A percentile compares a stretch with the other conserved stretches of the same genome.
Evolutionary conservation across 306 rosid genomes (phyloP).

Genomic region (Senna siamea): DNA sequence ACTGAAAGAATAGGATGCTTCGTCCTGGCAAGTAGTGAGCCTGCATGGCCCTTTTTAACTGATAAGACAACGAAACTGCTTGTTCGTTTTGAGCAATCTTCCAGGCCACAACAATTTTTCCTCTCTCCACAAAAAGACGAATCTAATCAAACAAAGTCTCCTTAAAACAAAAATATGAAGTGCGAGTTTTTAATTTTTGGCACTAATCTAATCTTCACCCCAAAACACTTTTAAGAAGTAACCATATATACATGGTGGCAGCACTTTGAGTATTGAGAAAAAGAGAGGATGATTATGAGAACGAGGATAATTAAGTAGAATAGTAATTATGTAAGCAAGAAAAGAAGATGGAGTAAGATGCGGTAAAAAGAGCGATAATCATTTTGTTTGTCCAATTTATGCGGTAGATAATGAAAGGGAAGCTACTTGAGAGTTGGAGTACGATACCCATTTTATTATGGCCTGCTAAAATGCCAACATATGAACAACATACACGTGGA

Average conservation of each 20-base stretch:
- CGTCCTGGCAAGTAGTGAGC: no score
- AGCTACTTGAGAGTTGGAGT: not conserved
- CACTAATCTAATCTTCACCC: not conserved
- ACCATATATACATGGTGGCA: no score
- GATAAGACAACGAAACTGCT: not conserved
- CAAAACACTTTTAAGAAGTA: no score
- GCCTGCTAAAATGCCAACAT: slow-evolving; percentile 17
- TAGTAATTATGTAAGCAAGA: not conserved
- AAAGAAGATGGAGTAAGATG: not conserved
- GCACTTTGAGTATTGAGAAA: not conserved
- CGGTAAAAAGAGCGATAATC: not conserved
- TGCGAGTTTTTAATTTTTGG: not conserved
- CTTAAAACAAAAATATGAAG: no score
- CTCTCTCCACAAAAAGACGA: not conserved
- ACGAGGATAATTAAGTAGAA: not conserved
- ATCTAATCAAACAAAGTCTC: not conserved
- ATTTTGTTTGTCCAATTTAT: slow-evolving; percentile 1
- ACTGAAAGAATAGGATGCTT: not conserved
- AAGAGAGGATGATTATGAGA: not conserved
- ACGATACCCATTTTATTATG: not conserved
- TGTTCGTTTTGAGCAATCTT: slow-evolving; percentile 16
- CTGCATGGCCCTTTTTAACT: no score
- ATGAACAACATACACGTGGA: not conserved
- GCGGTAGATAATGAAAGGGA: slow-evolving; percentile 13
- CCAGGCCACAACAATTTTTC: not conserved